These are phyloP conservation scores for Lactarius trivialis DNA, from an alignment of 768 basidiomycete genomes.

Conservation along the genomic window DNA sequence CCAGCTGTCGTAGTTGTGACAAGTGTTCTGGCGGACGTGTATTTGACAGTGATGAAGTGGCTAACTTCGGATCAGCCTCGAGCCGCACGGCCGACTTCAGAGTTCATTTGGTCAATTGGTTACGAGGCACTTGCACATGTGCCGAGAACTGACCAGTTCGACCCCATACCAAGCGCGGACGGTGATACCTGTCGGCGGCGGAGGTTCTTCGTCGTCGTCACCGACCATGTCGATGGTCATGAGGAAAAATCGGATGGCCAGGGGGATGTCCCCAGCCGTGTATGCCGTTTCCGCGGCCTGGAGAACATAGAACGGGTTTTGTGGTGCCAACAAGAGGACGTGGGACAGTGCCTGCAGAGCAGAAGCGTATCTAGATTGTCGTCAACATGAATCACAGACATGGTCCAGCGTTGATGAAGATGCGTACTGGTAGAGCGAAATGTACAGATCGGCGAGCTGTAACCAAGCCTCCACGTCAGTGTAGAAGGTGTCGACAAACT, in stretches of 20 bases:
- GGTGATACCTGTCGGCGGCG: conserved; percentile 43
- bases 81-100: conserved; percentile 12
- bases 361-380: conserved; percentile 50
- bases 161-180: conserved; percentile 80
- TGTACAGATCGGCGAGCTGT: conserved; percentile 77
- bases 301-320: conserved; percentile 80
- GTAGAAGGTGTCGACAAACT: conserved; percentile 81
- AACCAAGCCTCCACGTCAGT: conserved; percentile 85
- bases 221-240: conserved; percentile 75
- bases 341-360: conserved; percentile 77
- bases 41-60: conserved; percentile 9
- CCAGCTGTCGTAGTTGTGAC: conserved; percentile 13
- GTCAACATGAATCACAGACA: background rate
- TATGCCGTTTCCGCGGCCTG: conserved; percentile 86
- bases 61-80: conserved; percentile 7
- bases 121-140: too few relatives aligned
- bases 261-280: conserved; percentile 63
- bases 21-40: conserved; percentile 10
- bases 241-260: conserved; percentile 76
- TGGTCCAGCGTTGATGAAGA: background rate
- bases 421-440: conserved; percentile 65
- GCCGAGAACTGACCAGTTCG: conserved; percentile 51
- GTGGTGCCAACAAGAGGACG: conserved; percentile 72
- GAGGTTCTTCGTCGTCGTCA: conserved; percentile 43
- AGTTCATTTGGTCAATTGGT: background rate